phyloP scores from a whole-genome alignment of 345 rosid species.

The Arabidopsis arenosa region DNA sequence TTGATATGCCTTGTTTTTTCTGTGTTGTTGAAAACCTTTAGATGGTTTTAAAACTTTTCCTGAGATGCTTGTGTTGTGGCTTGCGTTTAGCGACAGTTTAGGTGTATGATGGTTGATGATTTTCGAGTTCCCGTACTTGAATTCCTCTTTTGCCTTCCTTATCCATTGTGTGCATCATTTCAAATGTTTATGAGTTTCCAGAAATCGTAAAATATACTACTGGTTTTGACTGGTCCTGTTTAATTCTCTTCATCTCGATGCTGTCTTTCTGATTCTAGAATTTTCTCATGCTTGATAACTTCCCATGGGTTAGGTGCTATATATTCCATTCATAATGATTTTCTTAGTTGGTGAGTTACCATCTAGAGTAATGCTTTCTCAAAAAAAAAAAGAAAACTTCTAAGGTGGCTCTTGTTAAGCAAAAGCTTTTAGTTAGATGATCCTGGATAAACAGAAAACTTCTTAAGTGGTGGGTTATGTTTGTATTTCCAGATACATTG shows the following conservation, averaged over 20 bases:
- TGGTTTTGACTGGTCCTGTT: not conserved
- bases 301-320: not conserved
- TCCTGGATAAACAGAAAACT: not conserved
- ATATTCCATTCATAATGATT: not conserved
- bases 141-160: not conserved
- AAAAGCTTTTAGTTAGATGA: not conserved
- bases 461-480: not conserved
- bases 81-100: not conserved
- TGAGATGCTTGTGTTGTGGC: conserved; percentile 1
- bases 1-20: not conserved
- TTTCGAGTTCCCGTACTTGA: not conserved
- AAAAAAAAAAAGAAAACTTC: too few relatives aligned
- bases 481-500: conserved; percentile 47
- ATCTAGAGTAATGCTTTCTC: not conserved
- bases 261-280: not conserved
- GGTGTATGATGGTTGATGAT: not conserved
- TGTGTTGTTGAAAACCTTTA: not conserved
- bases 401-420: not conserved
- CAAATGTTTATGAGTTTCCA: not conserved
- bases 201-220: not conserved
- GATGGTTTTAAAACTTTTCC: not conserved
- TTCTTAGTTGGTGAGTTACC: not conserved
- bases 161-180: not conserved
- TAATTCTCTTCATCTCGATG: not conserved
- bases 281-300: not conserved